A percentile compares a stretch with the other conserved stretches of the same genome.
Evolutionary conservation across 352 stramenopile species (phyloP).

Genomic region (Phytophthora colocasiae): DNA sequence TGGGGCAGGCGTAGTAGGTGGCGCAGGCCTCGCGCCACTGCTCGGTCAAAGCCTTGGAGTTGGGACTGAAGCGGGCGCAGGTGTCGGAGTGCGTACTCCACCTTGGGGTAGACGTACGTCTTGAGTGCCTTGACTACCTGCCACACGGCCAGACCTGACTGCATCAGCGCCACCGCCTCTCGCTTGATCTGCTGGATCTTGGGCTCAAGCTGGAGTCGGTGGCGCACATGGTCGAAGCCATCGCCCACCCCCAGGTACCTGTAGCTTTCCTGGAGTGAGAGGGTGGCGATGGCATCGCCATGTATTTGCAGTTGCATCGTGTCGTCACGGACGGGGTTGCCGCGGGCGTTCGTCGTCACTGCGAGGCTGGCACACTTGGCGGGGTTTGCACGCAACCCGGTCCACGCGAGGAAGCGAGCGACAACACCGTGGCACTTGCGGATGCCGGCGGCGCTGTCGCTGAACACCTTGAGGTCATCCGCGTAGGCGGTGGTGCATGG

Average conservation of each 20-base stretch:
- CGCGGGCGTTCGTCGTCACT: neutral
- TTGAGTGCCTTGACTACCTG: conserved; percentile 20
- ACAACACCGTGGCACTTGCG: neutral
- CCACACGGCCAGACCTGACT: conserved; percentile 4
- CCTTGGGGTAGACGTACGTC: conserved; percentile 14
- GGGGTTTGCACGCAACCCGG: conserved; percentile 4
- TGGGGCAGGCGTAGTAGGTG: conserved; percentile 2
- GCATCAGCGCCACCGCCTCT: conserved; percentile 10
- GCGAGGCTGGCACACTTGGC: conserved; percentile 21
- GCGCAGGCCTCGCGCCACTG: neutral
- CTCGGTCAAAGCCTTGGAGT: conserved; percentile 8
- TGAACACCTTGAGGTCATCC: conserved; percentile 14
- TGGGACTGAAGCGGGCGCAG: conserved; percentile 3
- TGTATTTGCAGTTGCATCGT: neutral
- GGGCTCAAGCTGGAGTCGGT: neutral
- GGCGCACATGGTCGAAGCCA: conserved; percentile 18
- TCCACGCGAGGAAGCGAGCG: conserved; percentile 8
- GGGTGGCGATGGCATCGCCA: conserved; percentile 1
- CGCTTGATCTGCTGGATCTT: conserved; percentile 9
- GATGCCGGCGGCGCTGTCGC: conserved; percentile 5
- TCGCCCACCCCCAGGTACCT: conserved; percentile 14
- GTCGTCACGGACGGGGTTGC: conserved; percentile 22
- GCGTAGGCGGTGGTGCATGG: conserved; percentile 4
- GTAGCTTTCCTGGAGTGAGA: conserved; percentile 3
- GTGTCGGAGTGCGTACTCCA: conserved; percentile 13